phyloP scores from a whole-genome alignment of 225 moss, liverwort and hornwort species.

The Pseudisothecium myosuroides region DNA sequence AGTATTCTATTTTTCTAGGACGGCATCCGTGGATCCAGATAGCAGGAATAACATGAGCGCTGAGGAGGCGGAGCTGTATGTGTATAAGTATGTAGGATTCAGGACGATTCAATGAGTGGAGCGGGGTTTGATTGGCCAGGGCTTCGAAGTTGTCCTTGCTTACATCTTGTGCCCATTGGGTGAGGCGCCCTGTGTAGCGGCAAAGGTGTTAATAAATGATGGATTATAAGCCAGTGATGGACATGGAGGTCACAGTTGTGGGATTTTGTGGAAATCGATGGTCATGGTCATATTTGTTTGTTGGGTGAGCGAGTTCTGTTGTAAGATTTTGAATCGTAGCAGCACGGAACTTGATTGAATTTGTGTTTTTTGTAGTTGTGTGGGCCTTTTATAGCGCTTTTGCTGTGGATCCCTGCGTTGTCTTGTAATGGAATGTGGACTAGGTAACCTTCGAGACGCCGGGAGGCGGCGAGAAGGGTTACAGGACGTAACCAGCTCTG shows the following conservation, averaged over 20 bases:
- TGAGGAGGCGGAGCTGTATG: slow-evolving; percentile 16
- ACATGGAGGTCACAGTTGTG: neutral
- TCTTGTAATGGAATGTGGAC: neutral
- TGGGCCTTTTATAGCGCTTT: neutral
- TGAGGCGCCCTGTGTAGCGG: neutral
- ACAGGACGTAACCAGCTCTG: too few relatives aligned
- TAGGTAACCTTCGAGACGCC: too few relatives aligned
- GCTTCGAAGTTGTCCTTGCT: neutral
- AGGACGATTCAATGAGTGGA: neutral
- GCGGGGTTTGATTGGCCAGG: neutral
- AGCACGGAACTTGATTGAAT: neutral
- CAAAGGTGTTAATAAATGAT: slow-evolving; percentile 24
- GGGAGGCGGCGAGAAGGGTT: too few relatives aligned
- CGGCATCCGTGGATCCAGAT: neutral
- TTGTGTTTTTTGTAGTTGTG: neutral
- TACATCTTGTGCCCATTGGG: neutral
- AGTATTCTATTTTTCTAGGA: neutral
- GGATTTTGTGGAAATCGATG: neutral
- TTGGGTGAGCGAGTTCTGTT: neutral
- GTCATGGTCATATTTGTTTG: neutral
- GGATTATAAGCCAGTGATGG: neutral
- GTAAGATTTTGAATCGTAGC: neutral
- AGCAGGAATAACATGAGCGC: neutral
- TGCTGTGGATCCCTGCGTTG: too few relatives aligned
- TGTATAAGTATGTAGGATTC: slow-evolving; percentile 7